Evolutionary conservation across 2,329 filamentous ascomycete genomes (phyloP).

Genomic region (Alternaria novae-zelandiae): DNA sequence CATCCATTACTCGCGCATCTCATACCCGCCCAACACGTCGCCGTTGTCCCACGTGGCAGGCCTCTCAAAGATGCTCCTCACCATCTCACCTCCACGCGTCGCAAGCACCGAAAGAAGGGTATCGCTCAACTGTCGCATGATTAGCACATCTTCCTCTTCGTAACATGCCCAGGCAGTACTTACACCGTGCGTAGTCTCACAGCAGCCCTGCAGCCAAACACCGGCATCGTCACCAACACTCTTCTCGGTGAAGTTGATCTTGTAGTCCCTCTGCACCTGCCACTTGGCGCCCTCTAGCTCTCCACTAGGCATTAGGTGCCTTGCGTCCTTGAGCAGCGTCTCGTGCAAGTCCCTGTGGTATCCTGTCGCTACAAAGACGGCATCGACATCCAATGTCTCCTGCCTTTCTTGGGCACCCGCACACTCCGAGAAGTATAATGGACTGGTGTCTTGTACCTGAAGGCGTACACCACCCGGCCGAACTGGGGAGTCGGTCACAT

Average conservation of each 20-base stretch:
- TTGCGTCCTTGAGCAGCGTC: conserved; percentile 71
- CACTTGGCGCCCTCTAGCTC: conserved; percentile 59
- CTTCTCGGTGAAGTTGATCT: conserved; percentile 71
- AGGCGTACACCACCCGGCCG: conserved; percentile 41
- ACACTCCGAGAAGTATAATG: conserved; percentile 39
- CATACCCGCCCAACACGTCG: conserved; percentile 34
- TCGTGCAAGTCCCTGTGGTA: conserved; percentile 82
- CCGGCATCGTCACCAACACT: conserved; percentile 76
- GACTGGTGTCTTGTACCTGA: conserved; percentile 61
- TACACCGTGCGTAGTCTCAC: conserved; percentile 89
- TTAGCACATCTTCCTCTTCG: conserved; percentile 11
- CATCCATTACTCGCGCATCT: conserved; percentile 17
- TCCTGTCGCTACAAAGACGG: conserved; percentile 85
- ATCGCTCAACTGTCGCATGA: conserved; percentile 69
- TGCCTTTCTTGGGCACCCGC: conserved; percentile 51
- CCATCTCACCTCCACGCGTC: conserved; percentile 77
- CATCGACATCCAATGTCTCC: conserved; percentile 76
- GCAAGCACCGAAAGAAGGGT: conserved; percentile 80
- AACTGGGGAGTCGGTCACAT: conserved; percentile 60
- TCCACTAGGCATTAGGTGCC: conserved; percentile 67
- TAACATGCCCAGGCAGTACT: conserved; percentile 51
- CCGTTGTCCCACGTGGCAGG: conserved; percentile 32
- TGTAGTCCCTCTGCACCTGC: conserved; percentile 78
- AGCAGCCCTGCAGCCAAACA: conserved; percentile 93
- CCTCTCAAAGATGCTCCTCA: conserved; percentile 72